phyloP scores from a whole-genome alignment of 2,329 filamentous ascomycete genomes.

The Scedosporium minutisporum region DNA sequence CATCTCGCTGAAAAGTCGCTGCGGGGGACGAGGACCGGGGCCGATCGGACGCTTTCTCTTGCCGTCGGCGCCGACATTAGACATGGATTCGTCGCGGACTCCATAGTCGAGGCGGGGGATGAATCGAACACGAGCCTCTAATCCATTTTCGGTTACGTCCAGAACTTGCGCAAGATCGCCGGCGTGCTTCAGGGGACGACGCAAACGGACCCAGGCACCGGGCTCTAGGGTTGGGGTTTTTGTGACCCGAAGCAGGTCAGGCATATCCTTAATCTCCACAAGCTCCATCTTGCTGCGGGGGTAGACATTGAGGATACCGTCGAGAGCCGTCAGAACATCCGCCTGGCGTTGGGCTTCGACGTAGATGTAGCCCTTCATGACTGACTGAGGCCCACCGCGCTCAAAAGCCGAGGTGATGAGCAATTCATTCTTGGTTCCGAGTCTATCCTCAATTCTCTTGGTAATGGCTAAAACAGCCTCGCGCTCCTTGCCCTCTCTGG shows the following conservation, averaged over 20 bases:
- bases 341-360: conserved; percentile 82
- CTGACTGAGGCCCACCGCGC: conserved; percentile 63
- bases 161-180: conserved; percentile 88
- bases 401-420: conserved; percentile 88
- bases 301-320: conserved; percentile 83
- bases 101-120: conserved; percentile 92
- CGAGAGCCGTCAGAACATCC: conserved; percentile 73
- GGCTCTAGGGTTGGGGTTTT: conserved; percentile 79
- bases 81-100: conserved; percentile 61
- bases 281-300: conserved; percentile 77
- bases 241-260: conserved; percentile 81
- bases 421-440: conserved; percentile 68
- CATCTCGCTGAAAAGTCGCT: conserved; percentile 82
- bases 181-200: conserved; percentile 68
- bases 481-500: conserved; percentile 89
- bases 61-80: conserved; percentile 37
- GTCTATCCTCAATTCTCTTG: conserved; percentile 76
- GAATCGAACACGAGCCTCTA: conserved; percentile 77
- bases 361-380: conserved; percentile 92
- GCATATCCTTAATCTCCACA: conserved; percentile 95
- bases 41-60: conserved; percentile 71
- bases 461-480: conserved; percentile 83
- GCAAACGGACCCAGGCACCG: conserved; percentile 86
- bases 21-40: conserved; percentile 64
- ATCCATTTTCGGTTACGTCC: conserved; percentile 84